Percentiles rank a stretch among this genome's conserved stretches.
Evolutionary conservation across 768 basidiomycete species (phyloP).

Genomic region (Amanita pallidorosea): DNA sequence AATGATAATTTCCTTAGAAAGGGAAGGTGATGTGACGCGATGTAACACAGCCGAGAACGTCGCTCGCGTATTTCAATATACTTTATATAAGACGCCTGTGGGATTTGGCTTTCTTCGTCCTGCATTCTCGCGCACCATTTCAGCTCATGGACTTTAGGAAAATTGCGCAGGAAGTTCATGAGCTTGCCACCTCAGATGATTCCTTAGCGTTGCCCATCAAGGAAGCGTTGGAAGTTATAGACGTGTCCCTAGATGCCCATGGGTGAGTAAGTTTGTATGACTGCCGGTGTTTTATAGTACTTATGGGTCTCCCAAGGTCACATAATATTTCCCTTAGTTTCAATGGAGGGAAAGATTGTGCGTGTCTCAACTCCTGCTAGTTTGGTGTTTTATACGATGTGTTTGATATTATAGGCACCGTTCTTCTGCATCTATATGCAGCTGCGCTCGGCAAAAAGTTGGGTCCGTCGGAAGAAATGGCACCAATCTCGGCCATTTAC

Average conservation of each 20-base stretch:
- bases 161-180: slow-evolving; percentile 51
- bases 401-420: slow-evolving; percentile 54
- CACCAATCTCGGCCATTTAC: slow-evolving; percentile 62
- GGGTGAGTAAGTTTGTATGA: slow-evolving; percentile 48
- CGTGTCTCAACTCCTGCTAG: neutral
- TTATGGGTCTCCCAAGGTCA: slow-evolving; percentile 31
- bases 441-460: slow-evolving; percentile 50
- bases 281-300: slow-evolving; percentile 7
- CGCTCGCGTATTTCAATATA: neutral
- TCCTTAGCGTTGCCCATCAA: slow-evolving; percentile 51
- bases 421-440: slow-evolving; percentile 83
- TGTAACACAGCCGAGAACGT: neutral
- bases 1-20: too few relatives aligned
- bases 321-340: slow-evolving; percentile 81
- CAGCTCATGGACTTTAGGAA: slow-evolving; percentile 35
- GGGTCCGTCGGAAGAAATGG: slow-evolving; percentile 20
- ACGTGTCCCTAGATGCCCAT: slow-evolving; percentile 62
- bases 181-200: slow-evolving; percentile 42
- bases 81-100: neutral
- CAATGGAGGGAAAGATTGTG: slow-evolving; percentile 98
- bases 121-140: neutral
- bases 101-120: neutral
- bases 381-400: neutral
- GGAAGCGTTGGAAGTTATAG: slow-evolving; percentile 77
- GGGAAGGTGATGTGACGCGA: neutral